phyloP scores from a whole-genome alignment of 345 rosid species.

The Camelina neglecta region DNA sequence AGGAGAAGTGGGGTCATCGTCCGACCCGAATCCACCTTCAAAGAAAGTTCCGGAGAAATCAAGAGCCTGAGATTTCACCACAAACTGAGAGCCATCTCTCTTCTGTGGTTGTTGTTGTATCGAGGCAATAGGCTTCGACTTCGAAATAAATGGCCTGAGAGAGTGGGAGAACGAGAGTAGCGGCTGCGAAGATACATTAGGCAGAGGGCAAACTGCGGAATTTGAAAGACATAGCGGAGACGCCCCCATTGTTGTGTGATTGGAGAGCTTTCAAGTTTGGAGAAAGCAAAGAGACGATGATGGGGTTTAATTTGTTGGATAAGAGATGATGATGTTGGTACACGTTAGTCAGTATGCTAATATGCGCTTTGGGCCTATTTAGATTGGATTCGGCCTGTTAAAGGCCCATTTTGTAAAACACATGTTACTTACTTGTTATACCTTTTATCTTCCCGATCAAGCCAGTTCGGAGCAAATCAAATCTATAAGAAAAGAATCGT shows the following conservation, averaged over 20 bases:
- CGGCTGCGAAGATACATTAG: constrained; percentile 46
- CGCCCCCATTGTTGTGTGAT: constrained; percentile 53
- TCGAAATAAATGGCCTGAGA: constrained; percentile 48
- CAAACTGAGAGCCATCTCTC: constrained; percentile 7
- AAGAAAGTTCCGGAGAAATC: constrained; percentile 83
- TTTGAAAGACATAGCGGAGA: constrained; percentile 50
- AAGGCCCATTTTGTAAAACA: constrained; percentile 15
- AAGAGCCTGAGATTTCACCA: constrained; percentile 63
- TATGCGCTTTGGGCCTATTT: constrained; percentile 20
- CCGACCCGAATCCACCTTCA: constrained; percentile 74
- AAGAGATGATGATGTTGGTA: constrained; percentile 37
- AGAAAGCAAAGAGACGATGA: constrained; percentile 4
- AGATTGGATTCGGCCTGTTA: constrained; percentile 8
- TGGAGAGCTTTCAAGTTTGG: constrained; percentile 25
- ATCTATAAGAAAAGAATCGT: constrained; percentile 19
- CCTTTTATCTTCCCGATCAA: constrained; percentile 51
- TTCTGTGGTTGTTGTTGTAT: constrained; percentile 31
- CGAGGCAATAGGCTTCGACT: constrained; percentile 38
- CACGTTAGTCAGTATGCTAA: constrained; percentile 35
- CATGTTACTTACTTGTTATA: not conserved
- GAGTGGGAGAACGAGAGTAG: constrained; percentile 52
- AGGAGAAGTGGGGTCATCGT: constrained; percentile 63
- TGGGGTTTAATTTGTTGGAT: constrained; percentile 29
- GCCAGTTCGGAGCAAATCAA: constrained; percentile 40
- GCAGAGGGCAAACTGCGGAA: constrained; percentile 44